phyloP scores from a whole-genome alignment of 257 asterid genomes.

The Przewalskia tangutica region DNA sequence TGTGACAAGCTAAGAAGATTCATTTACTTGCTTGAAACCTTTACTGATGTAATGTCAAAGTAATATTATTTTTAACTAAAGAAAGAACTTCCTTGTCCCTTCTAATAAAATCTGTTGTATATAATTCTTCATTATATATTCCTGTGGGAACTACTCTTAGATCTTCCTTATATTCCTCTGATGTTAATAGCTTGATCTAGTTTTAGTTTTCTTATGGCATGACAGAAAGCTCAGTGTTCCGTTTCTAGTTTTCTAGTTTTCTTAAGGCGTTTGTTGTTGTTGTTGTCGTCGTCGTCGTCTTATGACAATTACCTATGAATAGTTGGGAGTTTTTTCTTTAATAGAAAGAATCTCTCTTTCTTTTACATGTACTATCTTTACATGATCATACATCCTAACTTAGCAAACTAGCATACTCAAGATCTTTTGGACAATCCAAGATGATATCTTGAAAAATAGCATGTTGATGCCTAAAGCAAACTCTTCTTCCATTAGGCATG shows the following conservation, averaged over 20 bases:
- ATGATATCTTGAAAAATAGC: neutral
- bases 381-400: neutral
- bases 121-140: neutral
- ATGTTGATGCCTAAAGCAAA: neutral
- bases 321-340: neutral
- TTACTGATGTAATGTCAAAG: neutral
- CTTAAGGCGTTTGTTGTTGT: too few relatives aligned
- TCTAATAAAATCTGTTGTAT: neutral
- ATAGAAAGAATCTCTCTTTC: too few relatives aligned
- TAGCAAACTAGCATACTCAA: too few relatives aligned
- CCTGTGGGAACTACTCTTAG: neutral
- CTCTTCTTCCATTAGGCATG: neutral
- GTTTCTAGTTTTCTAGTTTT: neutral
- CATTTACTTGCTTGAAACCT: neutral
- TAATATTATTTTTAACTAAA: neutral
- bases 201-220: neutral
- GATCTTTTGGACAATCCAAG: neutral
- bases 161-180: neutral
- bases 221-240: neutral
- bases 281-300: neutral
- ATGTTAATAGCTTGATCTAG: neutral
- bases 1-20: neutral
- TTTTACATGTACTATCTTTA: too few relatives aligned
- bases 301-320: neutral
- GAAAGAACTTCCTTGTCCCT: neutral